Base-by-base conservation (phyloP, 352 stramenopile genomes). In the Phytophthora nicotianae region DNA sequence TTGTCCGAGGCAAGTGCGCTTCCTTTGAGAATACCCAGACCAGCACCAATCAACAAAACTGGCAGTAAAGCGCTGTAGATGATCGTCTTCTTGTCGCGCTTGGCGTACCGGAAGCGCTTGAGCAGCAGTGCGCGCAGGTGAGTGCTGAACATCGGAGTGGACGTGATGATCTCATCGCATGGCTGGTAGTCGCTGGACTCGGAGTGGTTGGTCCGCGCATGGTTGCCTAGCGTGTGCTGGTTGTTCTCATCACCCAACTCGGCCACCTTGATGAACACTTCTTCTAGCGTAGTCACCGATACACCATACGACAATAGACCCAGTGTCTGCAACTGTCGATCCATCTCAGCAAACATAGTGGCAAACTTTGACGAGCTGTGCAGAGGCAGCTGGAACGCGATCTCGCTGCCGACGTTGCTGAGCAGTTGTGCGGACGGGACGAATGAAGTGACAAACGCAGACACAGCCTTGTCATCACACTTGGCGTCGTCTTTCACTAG, bases 261-360 rank as follows among this genome's bases (percentile, higher is more conserved):
- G 0, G 88, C 88, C 7, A 96, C 86, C 50, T 95, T 96, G 68
- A 97, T 89, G 68, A 97, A 97, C 7, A 97, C 89, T 68, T 96
- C 86, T 49, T 97, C 89, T 19, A 97, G 53, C 9, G 88, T 95
- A 11, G 89, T 96, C 17, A 99, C 97, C 26, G 91, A 97, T 27
- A 94, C 85, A 43, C 80, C 82, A 45, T 90, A 94, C 8, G 77
- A 90, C 11, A 82, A 57, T n/a, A 88, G 42, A 1, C 66, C 69
- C 7, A 97, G 61, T 21, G 37, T 21, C 37, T 43, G 10, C 37
- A 43, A 43, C 37, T 43, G 37, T 23, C 37, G 37, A 43, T 43
- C 37, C 37, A 43, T 43, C n/a, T 43, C 37, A 21, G 37, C 37
- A 7, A 43, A 43, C 37, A 43, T 43, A 6, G 37, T 23, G 16